These are phyloP conservation scores for Fusarium proliferatum DNA, from an alignment of 2,329 filamentous ascomycete genomes.

Conservation along the genomic window DNA sequence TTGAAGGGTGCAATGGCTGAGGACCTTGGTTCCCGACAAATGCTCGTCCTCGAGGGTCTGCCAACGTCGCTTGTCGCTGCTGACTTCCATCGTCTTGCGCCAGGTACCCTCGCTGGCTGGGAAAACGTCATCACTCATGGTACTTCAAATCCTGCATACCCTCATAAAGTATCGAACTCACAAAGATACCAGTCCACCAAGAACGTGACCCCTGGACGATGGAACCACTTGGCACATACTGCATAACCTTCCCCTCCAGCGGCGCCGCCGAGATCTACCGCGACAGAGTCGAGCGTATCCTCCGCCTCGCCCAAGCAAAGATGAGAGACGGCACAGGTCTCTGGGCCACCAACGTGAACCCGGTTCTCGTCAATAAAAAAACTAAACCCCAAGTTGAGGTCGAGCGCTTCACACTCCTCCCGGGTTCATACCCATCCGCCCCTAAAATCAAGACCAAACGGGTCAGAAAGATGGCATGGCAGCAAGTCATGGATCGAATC, in stretches of 20 bases:
- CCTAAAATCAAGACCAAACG: slow-evolving; percentile 35
- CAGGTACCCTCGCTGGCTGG: slow-evolving; percentile 76
- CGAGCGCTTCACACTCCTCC: slow-evolving; percentile 46
- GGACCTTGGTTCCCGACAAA: slow-evolving; percentile 24
- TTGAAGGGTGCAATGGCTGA: not conserved
- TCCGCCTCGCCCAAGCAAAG: slow-evolving; percentile 47
- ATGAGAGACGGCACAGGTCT: slow-evolving; percentile 40
- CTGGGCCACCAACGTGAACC: slow-evolving; percentile 47
- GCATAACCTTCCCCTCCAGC: slow-evolving; percentile 72
- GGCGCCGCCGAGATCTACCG: slow-evolving; percentile 72
- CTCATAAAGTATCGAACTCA: slow-evolving; percentile 11
- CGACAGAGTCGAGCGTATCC: slow-evolving; percentile 49
- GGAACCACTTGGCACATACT: slow-evolving; percentile 73
- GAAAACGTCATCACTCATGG: slow-evolving; percentile 69
- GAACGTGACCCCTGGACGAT: slow-evolving; percentile 72
- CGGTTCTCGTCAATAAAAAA: slow-evolving; percentile 36
- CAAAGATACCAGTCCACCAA: slow-evolving; percentile 63
- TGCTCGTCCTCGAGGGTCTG: slow-evolving; percentile 69
- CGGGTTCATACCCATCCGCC: slow-evolving; percentile 35
- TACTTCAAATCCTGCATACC: slow-evolving; percentile 40
- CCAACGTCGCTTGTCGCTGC: slow-evolving; percentile 70
- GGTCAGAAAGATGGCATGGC: slow-evolving; percentile 43
- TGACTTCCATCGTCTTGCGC: slow-evolving; percentile 77
- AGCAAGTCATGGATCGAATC: slow-evolving; percentile 37
- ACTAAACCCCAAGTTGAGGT: slow-evolving; percentile 38